Percentiles rank a stretch among this genome's conserved stretches.
Conservation (phyloP, 2,329 filamentous ascomycete genomes). For the Macroventuria anomochaeta region DNA sequence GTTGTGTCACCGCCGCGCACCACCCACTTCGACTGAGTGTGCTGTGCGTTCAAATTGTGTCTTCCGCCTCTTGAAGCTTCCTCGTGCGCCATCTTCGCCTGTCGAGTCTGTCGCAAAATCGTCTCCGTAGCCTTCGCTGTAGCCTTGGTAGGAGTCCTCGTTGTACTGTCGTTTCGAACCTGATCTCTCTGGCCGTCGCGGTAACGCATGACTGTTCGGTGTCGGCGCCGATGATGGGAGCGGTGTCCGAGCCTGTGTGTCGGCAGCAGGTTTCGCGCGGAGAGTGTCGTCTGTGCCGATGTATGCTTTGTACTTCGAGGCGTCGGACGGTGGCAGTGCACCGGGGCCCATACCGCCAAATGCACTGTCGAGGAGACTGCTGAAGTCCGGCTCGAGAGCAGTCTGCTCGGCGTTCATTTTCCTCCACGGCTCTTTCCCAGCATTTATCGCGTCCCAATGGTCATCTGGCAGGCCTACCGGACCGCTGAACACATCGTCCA, state of each 20-base stretch:
- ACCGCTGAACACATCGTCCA: slow-evolving; percentile 45
- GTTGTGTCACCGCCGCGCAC: slow-evolving; percentile 40
- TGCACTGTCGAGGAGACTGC: slow-evolving; percentile 49
- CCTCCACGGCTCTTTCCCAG: slow-evolving; percentile 50
- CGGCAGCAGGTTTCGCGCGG: slow-evolving; percentile 37
- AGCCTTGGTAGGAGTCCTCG: slow-evolving; percentile 76
- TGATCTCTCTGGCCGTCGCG: slow-evolving; percentile 66
- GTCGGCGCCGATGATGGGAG: slow-evolving; percentile 33
- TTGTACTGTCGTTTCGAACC: slow-evolving; percentile 79
- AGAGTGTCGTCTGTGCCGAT: slow-evolving; percentile 54
- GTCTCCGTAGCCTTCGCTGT: slow-evolving; percentile 73
- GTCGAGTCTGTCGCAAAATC: slow-evolving; percentile 73
- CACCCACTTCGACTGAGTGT: slow-evolving; percentile 46
- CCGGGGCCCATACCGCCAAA: slow-evolving; percentile 52
- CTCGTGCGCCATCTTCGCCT: slow-evolving; percentile 65
- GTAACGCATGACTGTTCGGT: slow-evolving; percentile 48
- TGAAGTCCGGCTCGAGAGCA: slow-evolving; percentile 30
- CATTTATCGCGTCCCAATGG: slow-evolving; percentile 49
- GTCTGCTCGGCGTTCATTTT: slow-evolving; percentile 39
- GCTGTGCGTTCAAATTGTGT: slow-evolving; percentile 45
- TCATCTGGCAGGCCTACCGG: slow-evolving; percentile 50
- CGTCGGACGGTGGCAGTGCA: slow-evolving; percentile 50
- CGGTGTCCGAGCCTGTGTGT: slow-evolving; percentile 29
- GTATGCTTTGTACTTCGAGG: slow-evolving; percentile 51
- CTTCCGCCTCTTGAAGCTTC: slow-evolving; percentile 44